Base-by-base conservation (phyloP, 2,329 filamentous ascomycete genomes). In the Xylariaceae sp. region DNA sequence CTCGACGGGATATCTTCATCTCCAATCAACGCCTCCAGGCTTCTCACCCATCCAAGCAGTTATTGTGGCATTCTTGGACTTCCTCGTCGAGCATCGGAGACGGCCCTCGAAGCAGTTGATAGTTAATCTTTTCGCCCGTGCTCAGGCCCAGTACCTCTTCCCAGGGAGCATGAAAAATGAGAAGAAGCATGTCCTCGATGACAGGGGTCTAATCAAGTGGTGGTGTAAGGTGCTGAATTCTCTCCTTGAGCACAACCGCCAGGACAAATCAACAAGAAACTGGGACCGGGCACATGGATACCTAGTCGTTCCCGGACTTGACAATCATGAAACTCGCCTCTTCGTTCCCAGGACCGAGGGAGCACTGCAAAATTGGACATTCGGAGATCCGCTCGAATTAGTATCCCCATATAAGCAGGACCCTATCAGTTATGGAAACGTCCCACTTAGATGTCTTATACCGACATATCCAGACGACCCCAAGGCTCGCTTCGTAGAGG, bases 381-480 rank as follows among this genome's bases (percentile, higher is more conserved):
- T 94, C 10, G 82, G 90, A 0, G 82, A 89, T 53, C 87, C 92
- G 1, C 82, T 97, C 23, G 85, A 80, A 59, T 73, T 74, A 35
- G 83, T 86, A 52, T 86, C 84, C 0, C 82, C 88, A 59, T 86
- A 88, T 66, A 76, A 82, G 10, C 79, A 82, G 6, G 80, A 85
- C 54, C 57, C 64, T 9, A 15, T 51, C 2, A 64, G 55, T 50
- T 79, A 77, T 57, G 80, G 67, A 8, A 51, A 78, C 63, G 85
- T 91, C 2, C 90, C 92, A 4, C 88, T 89, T 0, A 82, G 92
- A 61, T 96, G 89, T 71, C 78, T 97, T 6, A 88, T 99, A 4
- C 94, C 94, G 1, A 87, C 88, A 18, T 96, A 95, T 64, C 94
- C 94, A 0, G 94, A 99, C 72, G 94, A 99, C 64, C 94, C 94